Percentiles rank a stretch among this genome's conserved stretches.
phyloP scores from a whole-genome alignment of 768 basidiomycete genomes.

The Fibroporia radiculosa region DNA sequence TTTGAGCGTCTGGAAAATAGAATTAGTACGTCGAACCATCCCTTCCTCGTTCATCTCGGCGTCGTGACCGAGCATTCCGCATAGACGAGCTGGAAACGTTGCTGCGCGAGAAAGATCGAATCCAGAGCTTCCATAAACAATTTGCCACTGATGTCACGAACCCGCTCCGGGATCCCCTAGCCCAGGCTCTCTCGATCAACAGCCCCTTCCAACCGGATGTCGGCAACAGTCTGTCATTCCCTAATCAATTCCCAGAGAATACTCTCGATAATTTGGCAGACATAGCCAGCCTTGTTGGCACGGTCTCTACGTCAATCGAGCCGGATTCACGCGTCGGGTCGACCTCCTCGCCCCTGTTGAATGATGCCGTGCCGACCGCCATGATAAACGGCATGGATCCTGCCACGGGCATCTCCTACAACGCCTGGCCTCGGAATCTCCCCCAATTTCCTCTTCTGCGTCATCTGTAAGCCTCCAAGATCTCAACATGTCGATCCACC shows the following conservation, averaged over 20 bases:
- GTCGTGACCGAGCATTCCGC: neutral
- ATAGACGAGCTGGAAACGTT: constrained; percentile 65
- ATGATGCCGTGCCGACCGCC: neutral
- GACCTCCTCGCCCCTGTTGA: neutral
- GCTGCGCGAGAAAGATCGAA: constrained; percentile 53
- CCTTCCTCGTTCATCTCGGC: constrained; percentile 1
- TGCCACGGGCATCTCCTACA: neutral
- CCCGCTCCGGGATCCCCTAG: no score
- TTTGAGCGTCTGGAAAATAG: constrained; percentile 61
- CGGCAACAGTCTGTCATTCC: no score
- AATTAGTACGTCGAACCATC: constrained; percentile 43
- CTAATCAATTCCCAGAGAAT: no score
- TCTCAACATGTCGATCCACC: neutral
- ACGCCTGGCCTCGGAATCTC: constrained; percentile 50
- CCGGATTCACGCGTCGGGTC: neutral
- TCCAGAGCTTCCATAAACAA: no score
- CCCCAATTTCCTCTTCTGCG: constrained; percentile 55
- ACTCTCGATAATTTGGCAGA: constrained; percentile 11
- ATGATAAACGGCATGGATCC: neutral
- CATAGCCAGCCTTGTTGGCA: constrained; percentile 6
- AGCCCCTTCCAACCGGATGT: neutral
- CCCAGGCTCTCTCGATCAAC: no score
- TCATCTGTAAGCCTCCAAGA: constrained; percentile 44
- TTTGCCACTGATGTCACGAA: no score
- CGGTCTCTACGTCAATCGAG: neutral